phyloP scores from a whole-genome alignment of 352 stramenopile genomes.

The Phytophthora syringae region DNA sequence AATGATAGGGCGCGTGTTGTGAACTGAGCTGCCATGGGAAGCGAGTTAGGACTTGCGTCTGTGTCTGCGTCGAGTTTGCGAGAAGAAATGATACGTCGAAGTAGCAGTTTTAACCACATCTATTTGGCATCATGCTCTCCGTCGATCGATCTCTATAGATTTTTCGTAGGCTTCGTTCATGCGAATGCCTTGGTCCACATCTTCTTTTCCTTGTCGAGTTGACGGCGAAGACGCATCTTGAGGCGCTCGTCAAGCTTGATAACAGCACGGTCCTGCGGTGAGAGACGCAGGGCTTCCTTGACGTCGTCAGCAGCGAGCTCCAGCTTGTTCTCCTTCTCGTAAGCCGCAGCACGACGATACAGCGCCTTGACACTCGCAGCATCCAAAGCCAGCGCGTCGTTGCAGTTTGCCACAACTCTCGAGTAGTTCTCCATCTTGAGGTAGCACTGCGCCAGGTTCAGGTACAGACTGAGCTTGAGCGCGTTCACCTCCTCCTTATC shows the following conservation, averaged over 20 bases:
- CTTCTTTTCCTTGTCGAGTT: conserved; percentile 91
- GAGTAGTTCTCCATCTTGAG: conserved; percentile 93
- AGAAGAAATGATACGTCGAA: no score
- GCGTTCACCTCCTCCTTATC: conserved; percentile 89
- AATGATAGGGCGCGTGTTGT: conserved; percentile 35
- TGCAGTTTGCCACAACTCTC: conserved; percentile 86
- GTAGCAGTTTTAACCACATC: conserved; percentile 36
- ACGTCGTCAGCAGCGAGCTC: conserved; percentile 72
- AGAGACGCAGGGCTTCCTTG: conserved; percentile 56
- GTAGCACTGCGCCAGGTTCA: conserved; percentile 94
- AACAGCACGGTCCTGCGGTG: conserved; percentile 83
- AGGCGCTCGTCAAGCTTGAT: conserved; percentile 76
- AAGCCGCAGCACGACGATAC: conserved; percentile 84
- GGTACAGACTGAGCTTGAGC: conserved; percentile 91
- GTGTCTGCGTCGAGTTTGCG: no score
- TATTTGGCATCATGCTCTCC: conserved; percentile 18
- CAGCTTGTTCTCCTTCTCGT: conserved; percentile 90
- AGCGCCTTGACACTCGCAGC: conserved; percentile 84
- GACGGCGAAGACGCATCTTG: conserved; percentile 68
- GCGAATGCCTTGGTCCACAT: conserved; percentile 91
- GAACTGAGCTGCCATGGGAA: conserved; percentile 17
- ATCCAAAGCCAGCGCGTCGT: conserved; percentile 84
- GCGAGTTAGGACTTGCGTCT: not conserved
- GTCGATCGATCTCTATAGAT: conserved; percentile 5
- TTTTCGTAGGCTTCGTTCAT: conserved; percentile 31